phyloP scores from a whole-genome alignment of 1,139 yeast genomes.

The Scheffersomyces cryptocercus region DNA sequence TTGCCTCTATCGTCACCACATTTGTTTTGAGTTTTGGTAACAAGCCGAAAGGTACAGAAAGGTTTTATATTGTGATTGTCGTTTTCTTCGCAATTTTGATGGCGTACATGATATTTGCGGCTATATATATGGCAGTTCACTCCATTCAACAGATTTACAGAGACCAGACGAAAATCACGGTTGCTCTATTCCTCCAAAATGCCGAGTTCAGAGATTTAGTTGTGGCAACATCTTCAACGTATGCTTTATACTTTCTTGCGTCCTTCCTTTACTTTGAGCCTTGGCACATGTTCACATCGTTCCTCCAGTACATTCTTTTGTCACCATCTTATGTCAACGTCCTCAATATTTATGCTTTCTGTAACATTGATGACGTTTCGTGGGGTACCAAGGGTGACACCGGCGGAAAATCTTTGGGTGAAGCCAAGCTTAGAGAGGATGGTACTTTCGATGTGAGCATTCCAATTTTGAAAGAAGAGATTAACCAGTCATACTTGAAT shows the following conservation, averaged over 20 bases:
- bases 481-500: conserved; percentile 58
- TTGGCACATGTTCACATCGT: conserved; percentile 55
- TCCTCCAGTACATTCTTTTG: conserved; percentile 44
- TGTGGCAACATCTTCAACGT: conserved; percentile 49
- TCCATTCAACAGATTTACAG: conserved; percentile 38
- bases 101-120: conserved; percentile 83
- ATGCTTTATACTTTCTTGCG: conserved; percentile 47
- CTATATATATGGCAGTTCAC: conserved; percentile 50
- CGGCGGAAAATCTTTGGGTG: conserved; percentile 48
- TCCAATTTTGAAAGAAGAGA: conserved; percentile 63
- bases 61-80: conserved; percentile 80
- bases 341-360: conserved; percentile 50
- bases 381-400: conserved; percentile 56
- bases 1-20: conserved; percentile 85
- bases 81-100: conserved; percentile 86
- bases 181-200: conserved; percentile 39
- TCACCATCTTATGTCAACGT: conserved; percentile 52
- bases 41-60: conserved; percentile 88
- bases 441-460: conserved; percentile 68
- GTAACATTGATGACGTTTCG: conserved; percentile 52
- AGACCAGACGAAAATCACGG: conserved; percentile 33
- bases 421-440: conserved; percentile 65
- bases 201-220: conserved; percentile 49
- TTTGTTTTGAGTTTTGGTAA: conserved; percentile 93
- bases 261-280: conserved; percentile 51